A percentile compares a stretch with the other conserved stretches of the same genome.
Evolutionary conservation across 164 flowering plant genomes (phyloP).

Genomic region (Euptelea pleiosperma): DNA sequence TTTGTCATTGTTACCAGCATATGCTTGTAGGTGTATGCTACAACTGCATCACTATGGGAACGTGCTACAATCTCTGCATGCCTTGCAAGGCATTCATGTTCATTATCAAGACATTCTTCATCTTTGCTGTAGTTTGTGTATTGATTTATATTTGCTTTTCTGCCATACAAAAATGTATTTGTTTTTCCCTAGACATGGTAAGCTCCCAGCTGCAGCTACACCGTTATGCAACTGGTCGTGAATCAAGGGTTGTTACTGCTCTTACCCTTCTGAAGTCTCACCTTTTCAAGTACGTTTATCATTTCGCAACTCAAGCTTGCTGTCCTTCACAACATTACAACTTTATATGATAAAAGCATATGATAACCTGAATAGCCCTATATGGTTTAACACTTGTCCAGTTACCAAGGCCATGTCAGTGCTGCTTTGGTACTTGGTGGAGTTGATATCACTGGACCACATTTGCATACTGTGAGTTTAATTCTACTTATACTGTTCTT

Average conservation of each 20-base stretch:
- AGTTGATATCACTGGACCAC: constrained; percentile 96
- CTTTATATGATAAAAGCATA: not conserved
- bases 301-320: not conserved
- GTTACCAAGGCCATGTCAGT: constrained; percentile 86
- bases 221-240: constrained; percentile 84
- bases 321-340: not conserved
- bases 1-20: not conserved
- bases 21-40: not conserved
- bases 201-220: constrained; percentile 90
- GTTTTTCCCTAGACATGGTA: constrained; percentile 67
- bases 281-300: constrained; percentile 63
- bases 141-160: not conserved
- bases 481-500: not conserved
- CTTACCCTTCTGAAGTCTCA: constrained; percentile 81
- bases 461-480: constrained; percentile 83
- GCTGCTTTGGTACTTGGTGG: constrained; percentile 99
- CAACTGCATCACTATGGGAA: not conserved
- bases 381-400: constrained; percentile 20
- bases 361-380: not conserved
- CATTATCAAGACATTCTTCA: not conserved
- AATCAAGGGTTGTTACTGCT: constrained; percentile 89
- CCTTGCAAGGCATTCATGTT: not conserved
- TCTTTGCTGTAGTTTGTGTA: not conserved
- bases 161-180: not conserved
- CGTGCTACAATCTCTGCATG: not conserved